Conservation (phyloP, 306 rosid species). For the Phaseolus lunatus region DNA sequence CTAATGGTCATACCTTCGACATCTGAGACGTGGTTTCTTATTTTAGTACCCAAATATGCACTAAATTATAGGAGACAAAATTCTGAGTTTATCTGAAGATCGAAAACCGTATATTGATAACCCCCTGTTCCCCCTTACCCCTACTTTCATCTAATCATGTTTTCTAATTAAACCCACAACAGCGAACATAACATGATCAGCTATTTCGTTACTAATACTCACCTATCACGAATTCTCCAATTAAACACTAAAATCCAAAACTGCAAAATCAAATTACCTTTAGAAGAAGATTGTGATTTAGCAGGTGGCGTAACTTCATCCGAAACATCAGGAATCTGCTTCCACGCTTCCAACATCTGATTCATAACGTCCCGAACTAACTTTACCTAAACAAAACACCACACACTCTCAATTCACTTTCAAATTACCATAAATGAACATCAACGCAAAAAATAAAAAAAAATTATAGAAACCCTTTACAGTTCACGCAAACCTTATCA, state of each 20-base stretch:
- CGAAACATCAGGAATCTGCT: constrained; percentile 86
- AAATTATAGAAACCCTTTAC: not conserved
- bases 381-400: constrained; percentile 69
- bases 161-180: not conserved
- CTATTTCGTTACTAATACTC: constrained; percentile 11
- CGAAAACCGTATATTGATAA: constrained; percentile 10
- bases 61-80: not conserved
- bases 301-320: constrained; percentile 77
- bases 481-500: constrained; percentile 66
- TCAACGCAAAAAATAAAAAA: not conserved
- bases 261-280: constrained; percentile 55
- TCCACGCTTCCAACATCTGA: constrained; percentile 92
- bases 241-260: constrained; percentile 17
- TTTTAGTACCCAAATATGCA: not conserved
- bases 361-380: constrained; percentile 87
- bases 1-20: not conserved
- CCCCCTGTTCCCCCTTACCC: not conserved
- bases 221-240: constrained; percentile 23
- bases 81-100: not conserved
- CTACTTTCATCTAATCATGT: not conserved
- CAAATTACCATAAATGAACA: constrained; percentile 41
- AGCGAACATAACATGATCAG: constrained; percentile 15
- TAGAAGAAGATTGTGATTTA: constrained; percentile 69
- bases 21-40: not conserved
- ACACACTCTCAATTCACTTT: constrained; percentile 31